A percentile compares a stretch with the other conserved stretches of the same genome.
phyloP scores from a whole-genome alignment of 768 basidiomycete genomes.

The Kwoniella botswanensis region DNA sequence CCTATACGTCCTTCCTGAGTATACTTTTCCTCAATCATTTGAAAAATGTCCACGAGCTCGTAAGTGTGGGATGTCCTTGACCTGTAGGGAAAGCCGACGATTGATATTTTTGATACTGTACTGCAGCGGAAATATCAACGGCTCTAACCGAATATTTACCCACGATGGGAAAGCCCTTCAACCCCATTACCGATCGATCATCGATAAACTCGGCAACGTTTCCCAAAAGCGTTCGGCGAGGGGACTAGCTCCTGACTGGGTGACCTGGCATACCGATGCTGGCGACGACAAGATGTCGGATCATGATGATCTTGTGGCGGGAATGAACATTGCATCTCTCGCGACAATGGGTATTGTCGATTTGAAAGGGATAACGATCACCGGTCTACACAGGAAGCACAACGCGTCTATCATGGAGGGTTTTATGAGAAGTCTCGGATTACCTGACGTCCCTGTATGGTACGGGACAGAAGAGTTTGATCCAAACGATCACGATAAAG shows the following conservation, averaged over 20 bases:
- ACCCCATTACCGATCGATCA: not conserved
- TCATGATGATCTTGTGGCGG: not conserved
- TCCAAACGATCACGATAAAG: not conserved
- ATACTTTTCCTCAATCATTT: no score
- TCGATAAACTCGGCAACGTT: not conserved
- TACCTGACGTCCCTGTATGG: not conserved
- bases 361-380: not conserved
- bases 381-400: not conserved
- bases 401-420: not conserved
- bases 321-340: not conserved
- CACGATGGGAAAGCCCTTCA: not conserved
- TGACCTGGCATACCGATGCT: not conserved
- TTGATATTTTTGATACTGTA: no score
- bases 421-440: not conserved
- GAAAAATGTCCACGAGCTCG: no score
- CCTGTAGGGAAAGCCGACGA: no score
- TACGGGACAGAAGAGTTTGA: not conserved
- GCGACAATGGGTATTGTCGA: not conserved
- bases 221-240: not conserved
- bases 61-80: no score
- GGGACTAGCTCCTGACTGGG: not conserved
- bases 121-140: not conserved
- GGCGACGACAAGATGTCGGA: not conserved
- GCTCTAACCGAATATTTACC: not conserved
- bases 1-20: no score